A percentile compares a stretch with the other conserved stretches of the same genome.
These are phyloP conservation scores for Vigna angularis DNA, from an alignment of 306 rosid genomes.

Conservation along the genomic window DNA sequence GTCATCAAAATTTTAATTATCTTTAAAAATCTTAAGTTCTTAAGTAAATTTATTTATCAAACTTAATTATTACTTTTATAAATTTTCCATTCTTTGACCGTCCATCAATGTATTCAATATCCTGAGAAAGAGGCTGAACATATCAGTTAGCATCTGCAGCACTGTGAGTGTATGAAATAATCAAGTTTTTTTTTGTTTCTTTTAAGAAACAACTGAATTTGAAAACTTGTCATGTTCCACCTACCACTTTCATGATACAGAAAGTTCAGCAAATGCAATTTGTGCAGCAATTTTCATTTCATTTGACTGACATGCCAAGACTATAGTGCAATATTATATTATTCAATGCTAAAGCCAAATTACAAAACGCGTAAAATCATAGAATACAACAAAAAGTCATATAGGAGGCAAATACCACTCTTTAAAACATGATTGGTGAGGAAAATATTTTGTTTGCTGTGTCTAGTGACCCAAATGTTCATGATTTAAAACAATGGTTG, in stretches of 20 bases:
- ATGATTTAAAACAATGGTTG: slow-evolving; percentile 23
- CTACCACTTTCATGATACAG: slow-evolving; percentile 20
- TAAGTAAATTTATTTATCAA: neutral
- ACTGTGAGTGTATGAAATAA: neutral
- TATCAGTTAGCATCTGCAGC: slow-evolving; percentile 15
- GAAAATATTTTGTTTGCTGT: neutral
- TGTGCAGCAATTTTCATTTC: slow-evolving; percentile 36
- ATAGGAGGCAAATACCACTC: neutral
- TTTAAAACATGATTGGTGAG: neutral
- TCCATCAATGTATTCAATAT: neutral
- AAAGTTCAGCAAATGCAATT: neutral
- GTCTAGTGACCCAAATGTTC: slow-evolving; percentile 12
- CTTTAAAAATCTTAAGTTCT: neutral
- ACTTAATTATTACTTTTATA: neutral
- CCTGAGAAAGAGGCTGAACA: slow-evolving; percentile 25
- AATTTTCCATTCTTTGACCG: slow-evolving; percentile 12
- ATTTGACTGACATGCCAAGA: slow-evolving; percentile 21
- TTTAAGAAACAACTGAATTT: slow-evolving; percentile 4
- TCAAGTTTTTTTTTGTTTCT: neutral
- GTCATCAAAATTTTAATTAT: neutral
- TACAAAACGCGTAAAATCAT: neutral
- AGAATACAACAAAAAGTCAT: slow-evolving; percentile 16
- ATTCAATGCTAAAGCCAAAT: slow-evolving; percentile 12
- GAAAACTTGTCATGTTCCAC: slow-evolving; percentile 26
- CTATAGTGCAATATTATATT: slow-evolving; percentile 21